Evolutionary conservation across 192 early-diverging fungal genomes (phyloP), one percentile per base, ranked within the genome.

Genomic region (Podila clonocystis): DNA sequence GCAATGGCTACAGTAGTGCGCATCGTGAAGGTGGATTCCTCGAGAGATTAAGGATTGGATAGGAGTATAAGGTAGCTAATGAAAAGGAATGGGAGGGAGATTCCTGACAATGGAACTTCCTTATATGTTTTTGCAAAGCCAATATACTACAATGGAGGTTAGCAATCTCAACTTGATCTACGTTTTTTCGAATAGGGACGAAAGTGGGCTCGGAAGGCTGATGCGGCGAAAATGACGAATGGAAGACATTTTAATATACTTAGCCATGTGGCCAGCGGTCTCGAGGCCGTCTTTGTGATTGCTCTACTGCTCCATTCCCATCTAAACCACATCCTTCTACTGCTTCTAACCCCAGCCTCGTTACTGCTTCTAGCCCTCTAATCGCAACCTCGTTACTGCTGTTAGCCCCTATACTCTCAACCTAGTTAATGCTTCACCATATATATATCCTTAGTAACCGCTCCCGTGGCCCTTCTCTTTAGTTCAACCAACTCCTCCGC

Each of bases 1-100:
- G 50, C 65, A 67, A 67, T 67, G 31, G 65, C 63, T 50, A 65
- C 38, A 19, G 63, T 20, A 45, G 24, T 45, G 22, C 63, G 63
- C 63, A 65, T 65, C 45, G 15, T 26, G 45, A 65, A 29, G 45
- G 45, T 65, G 63, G 29, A 48, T 50, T 65, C 5, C 22, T 65
- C 63, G 38, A 65, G 15, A n/a, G 26, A 65, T 6, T 24, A 6
- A 20, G 50, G 50, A 22, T 30, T 67, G 65, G n/a, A 67, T 57
- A 24, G 29, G 50, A 50, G 65, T 67, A 67, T 57, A 67, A 30
- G 50, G 50, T 67, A 55, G 50, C 30, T 28, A 55, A 67, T 19
- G 50, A 31, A 57, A 7, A 57, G 50, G 50, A 67, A 34, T 57
- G 65, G 50, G 30, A 22, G 20, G 20, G 65, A 67, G 49, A 31